These are phyloP conservation scores for Helianthus annuus DNA, from an alignment of 129 eudicot species.

Conservation along the genomic window DNA sequence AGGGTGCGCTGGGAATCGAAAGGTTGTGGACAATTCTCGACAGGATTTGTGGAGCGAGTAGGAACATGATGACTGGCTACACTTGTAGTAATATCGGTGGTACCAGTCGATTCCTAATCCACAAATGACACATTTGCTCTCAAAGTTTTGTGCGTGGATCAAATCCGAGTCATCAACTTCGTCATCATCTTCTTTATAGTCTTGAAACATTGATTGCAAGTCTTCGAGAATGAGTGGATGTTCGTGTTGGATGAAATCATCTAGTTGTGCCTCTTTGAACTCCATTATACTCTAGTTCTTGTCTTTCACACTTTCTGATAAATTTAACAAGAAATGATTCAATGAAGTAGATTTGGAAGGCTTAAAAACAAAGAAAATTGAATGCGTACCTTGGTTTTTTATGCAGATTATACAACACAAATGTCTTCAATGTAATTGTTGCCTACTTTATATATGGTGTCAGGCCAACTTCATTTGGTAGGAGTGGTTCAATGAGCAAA, in stretches of 20 bases:
- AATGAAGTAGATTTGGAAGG: neutral
- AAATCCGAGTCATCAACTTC: neutral
- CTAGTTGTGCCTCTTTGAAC: constrained; percentile 4
- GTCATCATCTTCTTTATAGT: constrained; percentile 12
- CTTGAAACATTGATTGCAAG: neutral
- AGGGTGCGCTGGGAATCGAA: neutral
- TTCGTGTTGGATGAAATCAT: constrained; percentile 4
- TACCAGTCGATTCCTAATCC: neutral
- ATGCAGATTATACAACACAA: neutral
- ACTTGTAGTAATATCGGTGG: constrained; percentile 15
- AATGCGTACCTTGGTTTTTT: neutral
- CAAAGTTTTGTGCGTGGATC: neutral
- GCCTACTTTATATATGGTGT: neutral
- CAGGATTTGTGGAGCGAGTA: constrained; percentile 13
- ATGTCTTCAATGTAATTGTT: neutral
- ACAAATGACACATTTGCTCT: constrained; percentile 1
- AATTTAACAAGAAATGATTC: neutral
- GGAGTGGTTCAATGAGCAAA: neutral
- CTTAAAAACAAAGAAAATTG: neutral
- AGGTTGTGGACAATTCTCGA: neutral
- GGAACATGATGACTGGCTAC: constrained; percentile 11
- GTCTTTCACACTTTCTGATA: neutral
- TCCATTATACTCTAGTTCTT: neutral
- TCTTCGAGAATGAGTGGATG: constrained; percentile 12
- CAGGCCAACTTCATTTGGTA: neutral